Evolutionary conservation across 441 rosid species (phyloP).

Genomic region (Erodium trifolium): DNA sequence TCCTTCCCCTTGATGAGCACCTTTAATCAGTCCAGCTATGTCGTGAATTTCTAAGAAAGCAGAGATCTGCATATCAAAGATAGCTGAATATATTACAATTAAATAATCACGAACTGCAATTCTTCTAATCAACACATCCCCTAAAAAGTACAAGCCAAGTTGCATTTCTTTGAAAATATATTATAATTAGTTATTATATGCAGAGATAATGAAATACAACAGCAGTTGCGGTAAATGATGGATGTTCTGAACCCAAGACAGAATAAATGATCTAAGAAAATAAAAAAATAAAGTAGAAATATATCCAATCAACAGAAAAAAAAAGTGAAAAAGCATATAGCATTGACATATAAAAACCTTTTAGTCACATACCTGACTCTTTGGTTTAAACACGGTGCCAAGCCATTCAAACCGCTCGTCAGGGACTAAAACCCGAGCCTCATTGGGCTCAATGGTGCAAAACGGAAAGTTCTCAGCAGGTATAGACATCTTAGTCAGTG

Average conservation of each 20-base stretch:
- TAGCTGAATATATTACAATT: slow-evolving; percentile 7
- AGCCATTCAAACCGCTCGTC: slow-evolving; percentile 98
- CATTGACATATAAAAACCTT: background rate
- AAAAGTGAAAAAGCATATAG: background rate
- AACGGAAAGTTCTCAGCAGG: slow-evolving; percentile 99
- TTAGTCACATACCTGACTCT: slow-evolving; percentile 50
- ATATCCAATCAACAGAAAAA: background rate
- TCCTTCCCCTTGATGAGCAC: slow-evolving; percentile 97
- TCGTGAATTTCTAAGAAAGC: slow-evolving; percentile 98
- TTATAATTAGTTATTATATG: background rate
- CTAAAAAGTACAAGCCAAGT: background rate
- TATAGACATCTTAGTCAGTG: slow-evolving; percentile 80
- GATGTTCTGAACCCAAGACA: background rate
- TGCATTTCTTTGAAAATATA: background rate
- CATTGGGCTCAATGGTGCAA: slow-evolving; percentile 95
- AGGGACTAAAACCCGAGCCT: slow-evolving; percentile 89
- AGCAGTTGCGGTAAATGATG: background rate
- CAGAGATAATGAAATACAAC: background rate
- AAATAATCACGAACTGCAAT: background rate
- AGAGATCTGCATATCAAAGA: slow-evolving; percentile 42
- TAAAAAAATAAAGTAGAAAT: background rate
- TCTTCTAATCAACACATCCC: slow-evolving; percentile 1
- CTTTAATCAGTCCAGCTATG: slow-evolving; percentile 93
- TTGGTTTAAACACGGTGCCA: slow-evolving; percentile 72
- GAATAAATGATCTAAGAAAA: background rate